Conservation (phyloP, 139 green algal species). For the Pleodorina starrii region DNA sequence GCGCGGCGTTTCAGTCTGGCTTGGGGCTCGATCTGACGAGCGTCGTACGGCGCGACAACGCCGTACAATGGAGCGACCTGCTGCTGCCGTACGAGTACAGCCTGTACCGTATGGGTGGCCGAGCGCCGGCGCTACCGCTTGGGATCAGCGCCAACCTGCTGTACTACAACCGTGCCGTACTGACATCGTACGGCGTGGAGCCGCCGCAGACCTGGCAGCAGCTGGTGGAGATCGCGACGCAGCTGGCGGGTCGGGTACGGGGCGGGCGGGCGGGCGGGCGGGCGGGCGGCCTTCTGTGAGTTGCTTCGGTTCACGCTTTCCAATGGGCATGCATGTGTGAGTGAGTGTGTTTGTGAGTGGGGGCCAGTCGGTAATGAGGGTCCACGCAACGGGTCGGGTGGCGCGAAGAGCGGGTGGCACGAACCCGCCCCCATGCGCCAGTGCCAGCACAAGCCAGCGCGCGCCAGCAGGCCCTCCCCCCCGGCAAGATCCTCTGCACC, state of each 20-base stretch:
- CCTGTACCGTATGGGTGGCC: slow-evolving; percentile 4
- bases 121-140: neutral
- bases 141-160: neutral
- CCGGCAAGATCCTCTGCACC: too few species aligned
- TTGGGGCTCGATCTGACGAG: neutral
- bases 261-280: too few species aligned
- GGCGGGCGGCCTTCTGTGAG: too few species aligned
- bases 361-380: too few species aligned
- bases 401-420: too few species aligned
- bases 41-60: neutral
- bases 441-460: too few species aligned
- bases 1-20: neutral
- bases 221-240: neutral
- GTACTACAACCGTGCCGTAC: neutral
- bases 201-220: neutral
- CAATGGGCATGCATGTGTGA: neutral
- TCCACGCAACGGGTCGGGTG: too few species aligned
- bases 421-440: too few species aligned
- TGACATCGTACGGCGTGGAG: neutral
- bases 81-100: neutral
- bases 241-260: neutral
- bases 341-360: neutral
- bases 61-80: slow-evolving; percentile 8
- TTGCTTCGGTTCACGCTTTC: too few species aligned
- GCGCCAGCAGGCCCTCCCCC: too few species aligned